These are phyloP conservation scores for Biscutella auriculata DNA, from an alignment of 441 rosid species.

Conservation along the genomic window DNA sequence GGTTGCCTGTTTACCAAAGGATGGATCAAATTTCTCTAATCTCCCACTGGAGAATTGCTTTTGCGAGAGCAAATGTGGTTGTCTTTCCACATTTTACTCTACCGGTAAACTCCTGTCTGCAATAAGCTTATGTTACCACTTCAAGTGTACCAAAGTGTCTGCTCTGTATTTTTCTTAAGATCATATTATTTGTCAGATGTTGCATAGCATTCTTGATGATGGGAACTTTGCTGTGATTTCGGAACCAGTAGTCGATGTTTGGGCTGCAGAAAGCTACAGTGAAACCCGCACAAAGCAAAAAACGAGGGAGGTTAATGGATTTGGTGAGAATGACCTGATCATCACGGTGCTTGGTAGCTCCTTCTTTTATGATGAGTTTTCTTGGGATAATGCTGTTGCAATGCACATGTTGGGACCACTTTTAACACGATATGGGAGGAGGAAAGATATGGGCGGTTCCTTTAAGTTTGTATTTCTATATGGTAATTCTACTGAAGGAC, in stretches of 20 bases:
- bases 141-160: background rate
- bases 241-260: conserved; percentile 83
- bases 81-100: conserved; percentile 73
- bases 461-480: conserved; percentile 71
- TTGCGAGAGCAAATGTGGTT: conserved; percentile 64
- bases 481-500: conserved; percentile 72
- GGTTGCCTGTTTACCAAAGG: conserved; percentile 53
- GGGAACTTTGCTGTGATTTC: conserved; percentile 96
- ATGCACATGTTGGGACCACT: conserved; percentile 73
- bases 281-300: conserved; percentile 50
- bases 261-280: conserved; percentile 77
- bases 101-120: conserved; percentile 45
- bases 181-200: conserved; percentile 55
- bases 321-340: conserved; percentile 54
- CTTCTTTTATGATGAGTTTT: conserved; percentile 61
- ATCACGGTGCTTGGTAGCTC: conserved; percentile 82
- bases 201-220: conserved; percentile 82
- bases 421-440: conserved; percentile 62
- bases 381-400: conserved; percentile 83
- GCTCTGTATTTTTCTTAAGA: conserved; percentile 28
- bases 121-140: conserved; percentile 8
- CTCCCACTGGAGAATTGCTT: conserved; percentile 64
- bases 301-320: conserved; percentile 50
- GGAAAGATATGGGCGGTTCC: conserved; percentile 44
- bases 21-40: conserved; percentile 50